A percentile compares a stretch with the other conserved stretches of the same genome.
Evolutionary conservation across 345 rosid genomes (phyloP).

Genomic region (Aquilaria yunnanensis): DNA sequence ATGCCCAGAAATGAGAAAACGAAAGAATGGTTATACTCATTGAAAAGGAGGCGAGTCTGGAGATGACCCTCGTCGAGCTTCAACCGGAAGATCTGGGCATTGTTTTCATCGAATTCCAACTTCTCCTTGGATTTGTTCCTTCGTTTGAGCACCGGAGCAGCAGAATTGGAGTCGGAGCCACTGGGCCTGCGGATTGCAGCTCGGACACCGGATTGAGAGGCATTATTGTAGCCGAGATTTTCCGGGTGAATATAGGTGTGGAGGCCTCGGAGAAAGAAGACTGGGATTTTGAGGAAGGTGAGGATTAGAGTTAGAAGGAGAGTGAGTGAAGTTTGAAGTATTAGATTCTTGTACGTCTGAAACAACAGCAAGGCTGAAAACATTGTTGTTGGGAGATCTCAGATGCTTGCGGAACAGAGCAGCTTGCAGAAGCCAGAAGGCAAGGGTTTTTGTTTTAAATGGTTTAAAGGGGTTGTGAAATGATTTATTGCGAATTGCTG

Average conservation of each 20-base stretch:
- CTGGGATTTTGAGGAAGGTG: slow-evolving; percentile 50
- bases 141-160: slow-evolving; percentile 36
- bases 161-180: slow-evolving; percentile 24
- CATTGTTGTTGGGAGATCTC: slow-evolving; percentile 16
- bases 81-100: slow-evolving; percentile 89
- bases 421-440: no score
- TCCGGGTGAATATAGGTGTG: slow-evolving; percentile 88
- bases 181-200: slow-evolving; percentile 76
- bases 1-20: slow-evolving; percentile 33
- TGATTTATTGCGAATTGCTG: no score
- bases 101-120: slow-evolving; percentile 78
- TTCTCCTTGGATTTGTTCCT: slow-evolving; percentile 64
- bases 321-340: slow-evolving; percentile 39
- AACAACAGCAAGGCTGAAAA: slow-evolving; percentile 21
- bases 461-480: no score
- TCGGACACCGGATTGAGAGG: slow-evolving; percentile 33
- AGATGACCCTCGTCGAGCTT: slow-evolving; percentile 82
- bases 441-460: no score
- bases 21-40: slow-evolving; percentile 46
- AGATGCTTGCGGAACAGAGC: no score
- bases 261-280: slow-evolving; percentile 65
- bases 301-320: slow-evolving; percentile 41
- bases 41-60: slow-evolving; percentile 58
- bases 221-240: slow-evolving; percentile 34
- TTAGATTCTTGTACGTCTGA: slow-evolving; percentile 43